Evolutionary conservation across 108 stramenopile genomes (phyloP).

Genomic region (Parmales sp.): DNA sequence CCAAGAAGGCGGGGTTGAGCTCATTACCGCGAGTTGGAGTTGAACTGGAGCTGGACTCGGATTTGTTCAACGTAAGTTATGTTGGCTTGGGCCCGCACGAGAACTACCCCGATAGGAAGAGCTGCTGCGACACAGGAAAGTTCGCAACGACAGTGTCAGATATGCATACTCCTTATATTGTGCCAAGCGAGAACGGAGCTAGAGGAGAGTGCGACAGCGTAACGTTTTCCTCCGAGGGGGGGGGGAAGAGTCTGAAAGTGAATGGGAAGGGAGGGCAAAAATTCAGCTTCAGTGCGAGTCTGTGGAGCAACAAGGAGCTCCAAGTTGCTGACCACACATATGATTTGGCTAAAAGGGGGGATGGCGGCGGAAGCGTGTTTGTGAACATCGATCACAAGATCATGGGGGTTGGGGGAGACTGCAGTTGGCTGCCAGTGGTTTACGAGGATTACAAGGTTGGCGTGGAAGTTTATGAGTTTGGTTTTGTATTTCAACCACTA

Average conservation of each 20-base stretch:
- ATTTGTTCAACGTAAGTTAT: slow-evolving; percentile 35
- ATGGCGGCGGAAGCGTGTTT: neutral
- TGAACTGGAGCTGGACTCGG: slow-evolving; percentile 27
- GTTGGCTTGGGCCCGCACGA: slow-evolving; percentile 56
- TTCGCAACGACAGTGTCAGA: neutral
- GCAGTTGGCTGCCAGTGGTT: neutral
- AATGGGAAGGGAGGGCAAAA: too few relatives aligned
- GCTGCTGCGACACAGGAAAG: neutral
- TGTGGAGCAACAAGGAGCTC: neutral
- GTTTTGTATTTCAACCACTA: neutral
- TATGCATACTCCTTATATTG: neutral
- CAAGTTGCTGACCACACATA: neutral
- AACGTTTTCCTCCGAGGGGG: neutral
- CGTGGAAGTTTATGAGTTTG: too few relatives aligned
- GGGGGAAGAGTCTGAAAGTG: neutral
- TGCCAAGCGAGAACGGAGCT: slow-evolving; percentile 3
- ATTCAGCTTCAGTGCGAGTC: neutral
- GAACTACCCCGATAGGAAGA: slow-evolving; percentile 57
- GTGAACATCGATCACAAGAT: slow-evolving; percentile 6
- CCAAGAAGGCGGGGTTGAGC: too few relatives aligned
- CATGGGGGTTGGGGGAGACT: slow-evolving; percentile 2
- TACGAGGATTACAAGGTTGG: slow-evolving; percentile 1
- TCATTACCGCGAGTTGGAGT: slow-evolving; percentile 56
- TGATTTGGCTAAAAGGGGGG: neutral
- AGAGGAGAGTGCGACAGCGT: neutral